Base-by-base conservation (phyloP, 208 protist genomes). In the Leishmania guyanensis region DNA sequence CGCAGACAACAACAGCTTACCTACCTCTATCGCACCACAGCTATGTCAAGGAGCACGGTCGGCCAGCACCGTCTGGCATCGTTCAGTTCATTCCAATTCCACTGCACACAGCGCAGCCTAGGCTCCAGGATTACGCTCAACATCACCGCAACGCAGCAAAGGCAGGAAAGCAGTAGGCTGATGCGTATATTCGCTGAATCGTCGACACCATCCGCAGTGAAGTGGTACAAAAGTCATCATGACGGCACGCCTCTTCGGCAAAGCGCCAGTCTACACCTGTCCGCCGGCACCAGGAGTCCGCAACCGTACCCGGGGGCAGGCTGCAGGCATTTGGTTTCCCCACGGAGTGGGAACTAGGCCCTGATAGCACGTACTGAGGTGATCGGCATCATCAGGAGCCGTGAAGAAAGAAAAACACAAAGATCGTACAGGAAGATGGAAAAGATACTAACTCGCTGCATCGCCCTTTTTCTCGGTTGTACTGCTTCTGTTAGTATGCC, bases 401-500 rank as follows among this genome's bases (percentile, higher is more conserved):
- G 29, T 66, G 43, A 77, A 82, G 39, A 84, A 77, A 82, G 39
- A 84, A 54, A 75, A 71, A 78, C 65, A 75, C 26, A 75, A 60
- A 84, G 69, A 77, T 76, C 80, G 81, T 80, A 84, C 75, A 84
- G 81, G 81, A 77, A 75, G 73, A 71, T 60, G 33, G 29, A 69
- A 78, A 43, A 78, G 39, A 64, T 50, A 53, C 60, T 53, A 50
- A 69, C 75, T 39, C 36, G 22, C 50, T 12, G 5, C 16, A 69
- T 51, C 54, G 10, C 73, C 22, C 20, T 48, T 46, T 46, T 22
- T 64, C 29, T 22, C 39, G 2, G 46, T 33, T 8, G 71, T 39
- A 29, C 29, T 43, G 51, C 50, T 20, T 75, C n/a, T 48, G 48
- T 60, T 75, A 29, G 20, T 36, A 20, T 43, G 71, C 51, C 29